Base-by-base conservation (phyloP, 352 stramenopile species). In the Phytopythium mirpurense region DNA sequence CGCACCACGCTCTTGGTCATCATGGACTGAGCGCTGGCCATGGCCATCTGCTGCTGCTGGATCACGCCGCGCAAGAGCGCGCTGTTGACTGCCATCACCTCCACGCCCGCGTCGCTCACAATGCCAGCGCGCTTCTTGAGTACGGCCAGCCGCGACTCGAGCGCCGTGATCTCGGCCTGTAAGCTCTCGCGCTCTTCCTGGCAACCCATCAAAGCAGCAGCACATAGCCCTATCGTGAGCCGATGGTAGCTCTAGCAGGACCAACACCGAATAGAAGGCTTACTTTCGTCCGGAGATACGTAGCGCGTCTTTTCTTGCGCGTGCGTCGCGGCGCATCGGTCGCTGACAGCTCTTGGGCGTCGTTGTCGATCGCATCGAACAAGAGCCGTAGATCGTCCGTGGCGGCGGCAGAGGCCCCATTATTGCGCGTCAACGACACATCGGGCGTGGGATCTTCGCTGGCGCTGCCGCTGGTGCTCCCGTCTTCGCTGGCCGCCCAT, bases 61-160 rank as follows among this genome's bases (percentile, higher is more conserved):
- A 51, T 23, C 19, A 51, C 4, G n/a, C 44, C 11, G 10, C 45
- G 45, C 18, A 51, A 18, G 15, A 37, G 7, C 18, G 29, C 29
- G 19, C 27, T 51, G 27, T 51, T 31, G 6, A 40, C 45, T 2
- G 45, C 45, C 29, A 3, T 51, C 23, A 7, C 23, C 42, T 23
- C 42, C 5, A 41, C 1, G 44, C 12, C 27, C 2, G 5, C 10
- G 16, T 27, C 45, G 18, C 18, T 29, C 31, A 10, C 7, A 18
- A 51, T 8, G 2, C 45, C 45, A 4, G 45, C 29, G 21, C 56
- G 59, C 5, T 46, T 56, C 35, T 63, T 65, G 10, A 78, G 56
- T 21, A 72, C 63, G 35, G 57, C 54, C 50, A 78, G 63, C 50
- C 73, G 65, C 38, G 57, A 63, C 59, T 78, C 59, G n/a, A 78